Evolutionary conservation across 768 basidiomycete genomes (phyloP), one percentile per base, ranked within the genome.

Genomic region (Boletellus emodensis): DNA sequence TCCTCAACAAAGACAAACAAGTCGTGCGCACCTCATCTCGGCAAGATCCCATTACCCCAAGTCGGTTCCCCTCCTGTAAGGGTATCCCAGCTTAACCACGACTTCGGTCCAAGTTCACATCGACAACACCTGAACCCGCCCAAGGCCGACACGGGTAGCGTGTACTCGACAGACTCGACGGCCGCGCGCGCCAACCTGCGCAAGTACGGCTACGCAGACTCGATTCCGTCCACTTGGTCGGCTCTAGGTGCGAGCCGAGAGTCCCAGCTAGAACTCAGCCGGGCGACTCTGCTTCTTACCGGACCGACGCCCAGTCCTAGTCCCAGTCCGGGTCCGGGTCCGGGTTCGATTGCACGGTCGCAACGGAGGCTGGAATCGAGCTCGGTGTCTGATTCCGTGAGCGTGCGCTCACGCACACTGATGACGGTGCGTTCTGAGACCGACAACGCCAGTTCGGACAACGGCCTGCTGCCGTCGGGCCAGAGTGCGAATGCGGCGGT

Each of bases 111-210:
- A 18, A 48, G 44, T 20, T 9, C 46, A 5, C 44, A 30, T 10
- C 22, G 6, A 48, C 48, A 17, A 13, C 46, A 37, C 18, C 48
- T 48, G 7, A 36, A 36, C 18, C 47, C 54, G 5, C 28, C 54
- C n/a, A 46, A n/a, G 13, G 36, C 52, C 5, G 49, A 61, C 13
- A 53, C 57, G 12, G 58, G 54, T 0, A 68, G 62, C 50, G 9
- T 57, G 11, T 67, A 66, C 34, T 66, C 67, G 37, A 55, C 60
- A 1, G 60, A 62, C 12, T 62, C 64, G 1, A 38, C 54, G 2
- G 56, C 46, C 1, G 57, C 61, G 2, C 55, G 59, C 10, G 55
- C 65, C 35, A 66, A 63, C 41, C 10, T 61, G 44, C 53, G 45
- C 45, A 64, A 59, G 41, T 61, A 68, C 40, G 56, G 59, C 8